Evolutionary conservation across 2,329 filamentous ascomycete genomes (phyloP).

Genomic region (Colletotrichum shisoi): DNA sequence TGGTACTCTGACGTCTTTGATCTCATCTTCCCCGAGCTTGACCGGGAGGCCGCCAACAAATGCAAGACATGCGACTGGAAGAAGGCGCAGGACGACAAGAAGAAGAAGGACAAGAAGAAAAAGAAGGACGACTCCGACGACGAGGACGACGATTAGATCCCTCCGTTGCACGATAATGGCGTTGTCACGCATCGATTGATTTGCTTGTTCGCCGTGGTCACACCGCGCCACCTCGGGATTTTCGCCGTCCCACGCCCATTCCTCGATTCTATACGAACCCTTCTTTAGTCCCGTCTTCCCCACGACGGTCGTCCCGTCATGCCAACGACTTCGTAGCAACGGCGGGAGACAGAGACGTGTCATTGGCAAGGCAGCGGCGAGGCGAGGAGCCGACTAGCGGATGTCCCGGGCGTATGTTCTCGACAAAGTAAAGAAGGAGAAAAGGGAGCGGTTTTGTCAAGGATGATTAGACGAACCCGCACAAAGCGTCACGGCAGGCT

Average conservation of each 20-base stretch:
- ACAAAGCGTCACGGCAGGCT: constrained; percentile 23
- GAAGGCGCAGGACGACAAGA: constrained; percentile 55
- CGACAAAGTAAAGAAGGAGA: constrained; percentile 4
- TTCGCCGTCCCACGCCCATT: neutral
- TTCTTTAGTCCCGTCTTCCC: neutral
- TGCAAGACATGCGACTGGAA: constrained; percentile 71
- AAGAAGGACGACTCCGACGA: constrained; percentile 42
- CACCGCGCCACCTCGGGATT: too few relatives aligned
- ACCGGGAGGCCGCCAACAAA: constrained; percentile 74
- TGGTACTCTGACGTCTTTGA: constrained; percentile 97
- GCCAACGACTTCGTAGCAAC: neutral
- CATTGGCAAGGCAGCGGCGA: neutral
- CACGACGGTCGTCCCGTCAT: neutral
- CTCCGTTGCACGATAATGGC: neutral
- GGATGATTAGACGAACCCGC: constrained; percentile 34
- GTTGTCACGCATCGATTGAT: neutral
- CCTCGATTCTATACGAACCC: neutral
- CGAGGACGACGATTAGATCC: constrained; percentile 46
- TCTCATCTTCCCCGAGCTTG: constrained; percentile 84
- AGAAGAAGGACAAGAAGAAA: constrained; percentile 38
- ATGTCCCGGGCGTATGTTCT: neutral
- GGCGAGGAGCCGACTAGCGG: neutral
- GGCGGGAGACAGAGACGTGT: neutral
- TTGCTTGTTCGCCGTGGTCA: neutral
- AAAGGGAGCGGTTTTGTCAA: neutral